Base-by-base conservation (phyloP, 2,329 filamentous ascomycete genomes). In the Penicillium frequentans region DNA sequence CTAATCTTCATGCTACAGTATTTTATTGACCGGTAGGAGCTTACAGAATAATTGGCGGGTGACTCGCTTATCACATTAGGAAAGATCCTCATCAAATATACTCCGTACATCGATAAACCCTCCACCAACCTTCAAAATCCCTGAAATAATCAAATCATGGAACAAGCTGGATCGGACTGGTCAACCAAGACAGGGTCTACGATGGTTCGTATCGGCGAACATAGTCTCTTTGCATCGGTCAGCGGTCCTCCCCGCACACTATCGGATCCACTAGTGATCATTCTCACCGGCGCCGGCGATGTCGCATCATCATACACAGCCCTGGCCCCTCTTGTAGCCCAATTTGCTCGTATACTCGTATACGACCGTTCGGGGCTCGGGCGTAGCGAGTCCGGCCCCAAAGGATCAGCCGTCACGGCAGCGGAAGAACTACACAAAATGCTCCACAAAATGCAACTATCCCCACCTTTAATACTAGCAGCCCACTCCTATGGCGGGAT, bases 401-500 rank as follows among this genome's bases (percentile, higher is more conserved):
- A 31, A 24, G 42, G 3, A 16, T 54, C 64, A 3, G 71, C 73
- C 14, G 59, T 64, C 0, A 57, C 48, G 2, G 67, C 71, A 26
- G 73, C 73, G 5, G 42, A 54, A 13, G 73, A 77, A 49, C 59
- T 77, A 24, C 65, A 66, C 43, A 55, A 31, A 24, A 62, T 74
- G n/a, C 64, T 76, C 5, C 13, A 58, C n/a, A 50, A 42, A 5
- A 62, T 59, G 11, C 29, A 59, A 0, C 55, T 74, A 1, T 8
- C 37, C 1, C 63, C 71, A 7, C 74, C 73, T 1, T 65, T 72
- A 16, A 43, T 76, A 3, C 61, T 78, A 6, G 67, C 72, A 2
- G 75, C 66, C 1, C 76, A 78, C 58, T 77, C 74, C 11, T 78
- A 75, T 50, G 76, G 76, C 8, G 75, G 65, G 1, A 71, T 77